Base-by-base conservation (phyloP, 352 stramenopile genomes). In the Blastocystis sp. region DNA sequence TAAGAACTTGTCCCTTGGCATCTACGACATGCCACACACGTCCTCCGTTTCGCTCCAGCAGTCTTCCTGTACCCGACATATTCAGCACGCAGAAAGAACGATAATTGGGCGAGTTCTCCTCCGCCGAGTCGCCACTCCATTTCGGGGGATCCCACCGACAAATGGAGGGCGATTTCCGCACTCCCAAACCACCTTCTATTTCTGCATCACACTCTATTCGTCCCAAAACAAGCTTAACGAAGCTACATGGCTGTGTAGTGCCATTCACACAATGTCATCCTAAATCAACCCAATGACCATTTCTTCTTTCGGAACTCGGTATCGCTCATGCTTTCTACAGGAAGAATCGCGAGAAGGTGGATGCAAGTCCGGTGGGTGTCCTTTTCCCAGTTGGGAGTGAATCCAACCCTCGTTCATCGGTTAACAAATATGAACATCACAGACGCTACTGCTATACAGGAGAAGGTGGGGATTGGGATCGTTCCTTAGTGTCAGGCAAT, bases 21-120 rank as follows among this genome's bases (percentile, higher is more conserved):
- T 88, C 78, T 4, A 88, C 60, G 38, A 88, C 64, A 61, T 88
- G 78, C 78, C 78, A 88, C 21, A 79, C 53, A 43, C 78, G 78
- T 28, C 69, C 34, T 21, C 74, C 74, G 60, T 69, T 69, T 38
- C 74, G 52, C 34, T 84, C 74, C 34, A 84, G 53, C 56, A 84
- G 48, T 56, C 74, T 66, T 45, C 74, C 52, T 21, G 74, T 59
- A 69, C 52, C 74, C n/a, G 74, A 84, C 74, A 84, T 84, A 17
- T 23, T 38, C 40, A 53, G 48, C 34, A n/a, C 61, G 48, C 65
- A 41, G 43, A 38, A 34, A 45, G 38, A 66, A 48, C 19, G 59
- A 64, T 43, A 21, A n/a, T 52, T 41, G 28, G 41, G 34, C 17
- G 14, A 43, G 28, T 40, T 79, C 23, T 81, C 71, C 23, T 74